A percentile compares a stretch with the other conserved stretches of the same genome.
Evolutionary conservation across 306 rosid genomes (phyloP).

Genomic region (Citrullus amarus): DNA sequence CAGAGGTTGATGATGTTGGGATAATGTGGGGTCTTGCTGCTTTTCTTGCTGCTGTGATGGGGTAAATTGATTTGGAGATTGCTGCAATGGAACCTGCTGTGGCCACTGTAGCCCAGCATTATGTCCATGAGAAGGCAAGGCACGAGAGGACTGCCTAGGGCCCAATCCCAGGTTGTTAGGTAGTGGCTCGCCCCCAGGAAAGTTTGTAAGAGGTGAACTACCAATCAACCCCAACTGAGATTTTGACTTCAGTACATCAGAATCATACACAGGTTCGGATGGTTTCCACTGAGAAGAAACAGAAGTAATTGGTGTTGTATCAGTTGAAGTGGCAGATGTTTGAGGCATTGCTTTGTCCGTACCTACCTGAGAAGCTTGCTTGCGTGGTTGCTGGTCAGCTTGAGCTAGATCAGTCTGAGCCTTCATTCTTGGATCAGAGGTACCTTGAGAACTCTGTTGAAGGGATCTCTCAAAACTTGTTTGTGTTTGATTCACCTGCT

Average conservation of each 20-base stretch:
- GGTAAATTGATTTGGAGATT: slow-evolving; percentile 35
- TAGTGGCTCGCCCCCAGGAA: slow-evolving; percentile 41
- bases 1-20: slow-evolving; percentile 7
- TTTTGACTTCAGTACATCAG: slow-evolving; percentile 36
- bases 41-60: slow-evolving; percentile 45
- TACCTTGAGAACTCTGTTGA: slow-evolving; percentile 49
- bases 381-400: slow-evolving; percentile 51
- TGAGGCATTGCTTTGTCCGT: slow-evolving; percentile 35
- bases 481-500: slow-evolving; percentile 57
- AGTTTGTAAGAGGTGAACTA: slow-evolving; percentile 37
- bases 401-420: slow-evolving; percentile 49
- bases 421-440: slow-evolving; percentile 39
- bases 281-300: slow-evolving; percentile 58
- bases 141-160: slow-evolving; percentile 47
- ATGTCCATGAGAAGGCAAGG: slow-evolving; percentile 55
- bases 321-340: slow-evolving; percentile 37
- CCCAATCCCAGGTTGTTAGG: slow-evolving; percentile 47
- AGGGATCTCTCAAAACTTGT: slow-evolving; percentile 47
- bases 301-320: slow-evolving; percentile 27
- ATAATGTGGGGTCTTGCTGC: slow-evolving; percentile 19
- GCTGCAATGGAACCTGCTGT: slow-evolving; percentile 40
- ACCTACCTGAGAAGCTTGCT: slow-evolving; percentile 33
- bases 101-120: slow-evolving; percentile 63
- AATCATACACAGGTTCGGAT: slow-evolving; percentile 46
- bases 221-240: slow-evolving; percentile 42